Conservation (phyloP, 2,329 filamentous ascomycete genomes). For the Passalora sequoiae region DNA sequence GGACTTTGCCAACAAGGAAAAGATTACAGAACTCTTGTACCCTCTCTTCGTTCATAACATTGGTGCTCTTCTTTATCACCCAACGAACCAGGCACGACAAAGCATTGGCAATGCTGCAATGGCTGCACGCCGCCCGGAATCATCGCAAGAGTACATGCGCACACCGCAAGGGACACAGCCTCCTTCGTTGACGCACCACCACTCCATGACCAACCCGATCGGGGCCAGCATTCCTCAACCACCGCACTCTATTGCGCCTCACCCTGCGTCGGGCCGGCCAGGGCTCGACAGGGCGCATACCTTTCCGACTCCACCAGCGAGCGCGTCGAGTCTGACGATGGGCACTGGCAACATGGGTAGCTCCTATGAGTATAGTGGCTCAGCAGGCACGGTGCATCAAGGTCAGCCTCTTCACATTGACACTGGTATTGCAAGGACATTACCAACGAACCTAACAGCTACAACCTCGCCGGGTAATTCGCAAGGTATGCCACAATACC, state of each 20-base stretch:
- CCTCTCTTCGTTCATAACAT: constrained; percentile 98
- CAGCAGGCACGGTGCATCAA: constrained; percentile 45
- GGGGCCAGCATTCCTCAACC: constrained; percentile 61
- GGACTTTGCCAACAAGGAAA: constrained; percentile 98
- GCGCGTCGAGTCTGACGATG: constrained; percentile 74
- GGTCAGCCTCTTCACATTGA: constrained; percentile 77
- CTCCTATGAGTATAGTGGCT: constrained; percentile 71
- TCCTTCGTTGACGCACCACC: constrained; percentile 67
- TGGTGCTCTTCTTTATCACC: constrained; percentile 86
- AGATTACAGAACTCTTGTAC: constrained; percentile 92
- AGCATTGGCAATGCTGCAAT: constrained; percentile 57
- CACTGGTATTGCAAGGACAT: constrained; percentile 62
- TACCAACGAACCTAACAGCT: constrained; percentile 85
- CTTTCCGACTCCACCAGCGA: constrained; percentile 89
- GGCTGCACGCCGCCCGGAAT: constrained; percentile 64
- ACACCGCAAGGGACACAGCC: constrained; percentile 55
- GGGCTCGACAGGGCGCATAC: constrained; percentile 80
- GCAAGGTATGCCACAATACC: constrained; percentile 72
- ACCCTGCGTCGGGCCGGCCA: constrained; percentile 59
- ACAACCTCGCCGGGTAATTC: constrained; percentile 73
- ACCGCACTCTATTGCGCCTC: constrained; percentile 57
- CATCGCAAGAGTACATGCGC: constrained; percentile 53
- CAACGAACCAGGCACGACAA: constrained; percentile 74
- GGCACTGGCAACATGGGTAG: constrained; percentile 67
- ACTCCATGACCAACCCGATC: constrained; percentile 59